Evolutionary conservation across 2,329 filamentous ascomycete species (phyloP), one percentile per base, ranked within the genome.

Genomic region (Myriosclerotinia duriaeana): DNA sequence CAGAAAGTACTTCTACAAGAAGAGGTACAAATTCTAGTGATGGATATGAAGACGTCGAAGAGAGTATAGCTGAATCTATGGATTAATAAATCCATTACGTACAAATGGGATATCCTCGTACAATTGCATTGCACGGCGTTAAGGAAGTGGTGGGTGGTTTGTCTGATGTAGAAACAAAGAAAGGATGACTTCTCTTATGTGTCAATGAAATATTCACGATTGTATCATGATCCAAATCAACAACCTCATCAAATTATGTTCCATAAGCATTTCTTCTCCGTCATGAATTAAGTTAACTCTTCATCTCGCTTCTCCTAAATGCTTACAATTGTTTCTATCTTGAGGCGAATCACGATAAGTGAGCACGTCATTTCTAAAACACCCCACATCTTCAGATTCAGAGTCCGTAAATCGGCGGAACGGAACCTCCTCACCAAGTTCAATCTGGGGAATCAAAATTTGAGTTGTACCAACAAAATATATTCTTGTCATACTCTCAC

Each of bases 21-120:
- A 74, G 72, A 55, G 38, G 42, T 11, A 65, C 67, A 64, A 71
- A 66, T 34, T 76, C 74, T 22, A 76, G 75, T 56, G 79, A 80
- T 53, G 79, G 78, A 64, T 81, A 80, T 55, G 81, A 82, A 66
- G 79, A 81, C 67, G 74, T 81, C 44, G 73, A 75, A 46, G 68
- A 71, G 26, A 61, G 65, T n/a, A 56, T 69, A 26, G 69, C 68
- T 48, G 74, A 73, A 53, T 71, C 73, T 34, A 72, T 74, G 71
- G 72, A 74, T 67, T 76, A 62, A 71, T 6, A 22, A 34, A 38
- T 34, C 22, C 40, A 36, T 53, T 40, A 60, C 12, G 36, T 30
- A 36, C n/a, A 53, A 22, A 22, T 53, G 53, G 46, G 55, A 22
- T 14, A 52, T 22, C 34, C 53, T 7, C 52, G 53, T 38, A 63